Evolutionary conservation across 2,329 filamentous ascomycete genomes (phyloP).

Genomic region (Diaporthe australafricana): DNA sequence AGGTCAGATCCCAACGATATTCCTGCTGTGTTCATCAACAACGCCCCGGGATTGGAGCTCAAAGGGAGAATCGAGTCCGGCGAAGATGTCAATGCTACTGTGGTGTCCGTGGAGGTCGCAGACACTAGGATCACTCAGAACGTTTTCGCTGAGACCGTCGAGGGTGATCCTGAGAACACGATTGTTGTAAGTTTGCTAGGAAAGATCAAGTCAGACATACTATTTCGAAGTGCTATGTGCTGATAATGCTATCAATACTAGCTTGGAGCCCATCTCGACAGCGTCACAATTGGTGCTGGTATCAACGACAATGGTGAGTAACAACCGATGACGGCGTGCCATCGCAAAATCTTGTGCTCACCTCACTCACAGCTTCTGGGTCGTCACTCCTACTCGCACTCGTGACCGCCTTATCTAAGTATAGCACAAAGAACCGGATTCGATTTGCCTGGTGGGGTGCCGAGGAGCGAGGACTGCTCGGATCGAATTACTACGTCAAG

Average conservation of each 20-base stretch:
- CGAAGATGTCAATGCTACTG: slow-evolving; percentile 9
- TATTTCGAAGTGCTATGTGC: too few relatives aligned
- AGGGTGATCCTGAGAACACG: background rate
- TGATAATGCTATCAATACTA: too few relatives aligned
- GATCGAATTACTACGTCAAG: slow-evolving; percentile 52
- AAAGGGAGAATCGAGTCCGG: slow-evolving; percentile 19
- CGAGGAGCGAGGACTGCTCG: slow-evolving; percentile 55
- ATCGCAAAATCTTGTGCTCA: too few relatives aligned
- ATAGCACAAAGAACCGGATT: slow-evolving; percentile 53
- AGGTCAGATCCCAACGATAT: background rate
- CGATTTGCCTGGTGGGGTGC: slow-evolving; percentile 59
- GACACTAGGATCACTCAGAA: slow-evolving; percentile 10
- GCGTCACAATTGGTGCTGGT: slow-evolving; percentile 55
- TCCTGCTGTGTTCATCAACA: slow-evolving; percentile 7
- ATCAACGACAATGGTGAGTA: slow-evolving; percentile 57
- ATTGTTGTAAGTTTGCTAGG: background rate
- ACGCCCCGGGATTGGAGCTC: slow-evolving; percentile 4
- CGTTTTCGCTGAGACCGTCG: slow-evolving; percentile 10
- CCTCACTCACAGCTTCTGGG: slow-evolving; percentile 44
- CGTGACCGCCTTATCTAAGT: slow-evolving; percentile 40
- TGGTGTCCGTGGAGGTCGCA: background rate
- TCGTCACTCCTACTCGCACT: slow-evolving; percentile 54
- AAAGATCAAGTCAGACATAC: too few relatives aligned
- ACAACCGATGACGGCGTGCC: too few relatives aligned
- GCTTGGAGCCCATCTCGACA: slow-evolving; percentile 58